phyloP scores from a whole-genome alignment of 371 early-diverging fungal genomes.

The Lichtheimia ornata region DNA sequence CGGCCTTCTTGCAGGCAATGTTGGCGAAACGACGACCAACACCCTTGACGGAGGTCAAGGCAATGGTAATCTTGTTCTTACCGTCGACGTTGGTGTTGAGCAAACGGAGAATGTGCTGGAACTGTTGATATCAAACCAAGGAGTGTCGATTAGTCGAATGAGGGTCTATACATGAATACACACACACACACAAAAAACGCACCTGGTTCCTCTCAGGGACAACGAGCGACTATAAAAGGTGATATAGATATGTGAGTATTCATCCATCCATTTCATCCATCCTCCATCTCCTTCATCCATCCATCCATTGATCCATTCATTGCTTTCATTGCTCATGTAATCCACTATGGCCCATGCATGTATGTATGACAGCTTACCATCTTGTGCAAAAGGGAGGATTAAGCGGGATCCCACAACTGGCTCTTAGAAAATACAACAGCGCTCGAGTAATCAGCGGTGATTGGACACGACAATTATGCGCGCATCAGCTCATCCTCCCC shows the following conservation, averaged over 20 bases:
- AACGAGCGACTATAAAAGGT: constrained; percentile 71
- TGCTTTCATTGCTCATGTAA: not conserved
- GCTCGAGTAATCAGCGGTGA: not conserved
- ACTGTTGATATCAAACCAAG: constrained; percentile 41
- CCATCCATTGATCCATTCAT: constrained; percentile 9
- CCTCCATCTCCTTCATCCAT: constrained; percentile 9
- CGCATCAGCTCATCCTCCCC: not conserved
- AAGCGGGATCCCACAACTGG: not conserved
- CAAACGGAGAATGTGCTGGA: constrained; percentile 99
- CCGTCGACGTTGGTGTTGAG: constrained; percentile 99
- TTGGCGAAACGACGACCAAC: constrained; percentile 98
- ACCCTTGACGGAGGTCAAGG: constrained; percentile 98
- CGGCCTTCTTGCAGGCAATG: constrained; percentile 98
- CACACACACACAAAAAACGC: not conserved
- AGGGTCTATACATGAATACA: not conserved
- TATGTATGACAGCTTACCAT: not conserved
- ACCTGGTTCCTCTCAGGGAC: constrained; percentile 80
- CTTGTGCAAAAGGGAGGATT: constrained; percentile 3
- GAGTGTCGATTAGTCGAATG: not conserved
- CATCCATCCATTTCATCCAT: constrained; percentile 8
- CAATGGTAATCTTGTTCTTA: constrained; percentile 93
- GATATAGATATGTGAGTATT: not conserved
- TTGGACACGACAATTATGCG: not conserved
- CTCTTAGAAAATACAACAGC: not conserved
- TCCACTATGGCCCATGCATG: not conserved